phyloP scores from a whole-genome alignment of 345 rosid genomes.

The Cardamine resedifolia region DNA sequence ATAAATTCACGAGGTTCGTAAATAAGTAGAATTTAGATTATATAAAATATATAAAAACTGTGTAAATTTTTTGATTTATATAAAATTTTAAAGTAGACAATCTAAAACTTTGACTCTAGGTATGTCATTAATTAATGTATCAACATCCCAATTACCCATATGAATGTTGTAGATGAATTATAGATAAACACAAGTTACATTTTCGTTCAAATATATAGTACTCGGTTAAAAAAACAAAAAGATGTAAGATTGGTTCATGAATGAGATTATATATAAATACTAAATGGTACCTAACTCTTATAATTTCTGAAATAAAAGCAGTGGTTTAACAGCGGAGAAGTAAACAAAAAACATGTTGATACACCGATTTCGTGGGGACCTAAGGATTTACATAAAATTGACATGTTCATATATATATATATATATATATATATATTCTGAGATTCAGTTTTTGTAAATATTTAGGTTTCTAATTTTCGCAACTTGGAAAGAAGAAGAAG shows the following conservation, averaged over 20 bases:
- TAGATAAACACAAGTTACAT: not conserved
- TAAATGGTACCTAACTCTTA: not conserved
- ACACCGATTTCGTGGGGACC: conserved; percentile 31
- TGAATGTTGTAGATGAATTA: not conserved
- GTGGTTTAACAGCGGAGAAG: conserved; percentile 2
- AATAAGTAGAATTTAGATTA: not conserved
- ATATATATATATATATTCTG: too few species aligned
- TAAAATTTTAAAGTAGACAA: not conserved
- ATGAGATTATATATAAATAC: conserved; percentile 2
- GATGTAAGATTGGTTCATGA: not conserved
- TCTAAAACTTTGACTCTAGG: not conserved
- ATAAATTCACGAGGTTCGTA: not conserved
- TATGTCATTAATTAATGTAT: not conserved
- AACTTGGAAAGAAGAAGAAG: conserved; percentile 25
- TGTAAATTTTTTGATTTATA: not conserved
- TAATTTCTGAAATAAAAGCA: not conserved
- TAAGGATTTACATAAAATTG: conserved; percentile 28
- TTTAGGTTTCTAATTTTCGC: conserved; percentile 19
- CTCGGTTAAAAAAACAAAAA: not conserved
- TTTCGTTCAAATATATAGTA: not conserved
- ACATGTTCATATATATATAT: conserved; percentile 15
- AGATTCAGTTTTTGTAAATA: not conserved
- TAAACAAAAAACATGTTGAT: conserved; percentile 31
- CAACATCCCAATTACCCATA: not conserved
- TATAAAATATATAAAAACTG: not conserved